These are phyloP conservation scores for Aspergillus costaricaensis DNA, from an alignment of 2,329 filamentous ascomycete species.

Conservation along the genomic window DNA sequence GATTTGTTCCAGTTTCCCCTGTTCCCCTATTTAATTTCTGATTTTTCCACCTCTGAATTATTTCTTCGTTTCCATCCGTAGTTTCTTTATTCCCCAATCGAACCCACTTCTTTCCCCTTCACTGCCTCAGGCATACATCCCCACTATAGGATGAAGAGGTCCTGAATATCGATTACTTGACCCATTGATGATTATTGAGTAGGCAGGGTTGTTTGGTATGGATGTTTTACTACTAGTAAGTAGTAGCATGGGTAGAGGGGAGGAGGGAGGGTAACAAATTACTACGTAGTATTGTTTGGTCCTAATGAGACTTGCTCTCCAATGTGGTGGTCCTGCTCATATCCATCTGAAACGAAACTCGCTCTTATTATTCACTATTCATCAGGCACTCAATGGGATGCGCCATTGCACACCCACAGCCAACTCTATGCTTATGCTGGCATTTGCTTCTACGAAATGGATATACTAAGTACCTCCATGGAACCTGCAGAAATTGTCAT, in stretches of 20 bases:
- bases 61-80: not conserved
- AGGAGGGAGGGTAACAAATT: too few relatives aligned
- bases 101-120: not conserved
- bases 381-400: not conserved
- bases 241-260: too few relatives aligned
- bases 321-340: not conserved
- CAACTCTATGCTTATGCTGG: not conserved
- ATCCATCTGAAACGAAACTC: not conserved
- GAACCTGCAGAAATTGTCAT: not conserved
- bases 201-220: not conserved
- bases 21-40: too few relatives aligned
- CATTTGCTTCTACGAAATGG: not conserved
- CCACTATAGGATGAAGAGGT: too few relatives aligned
- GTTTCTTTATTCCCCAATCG: slow-evolving; percentile 4
- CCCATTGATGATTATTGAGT: not conserved
- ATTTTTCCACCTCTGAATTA: not conserved
- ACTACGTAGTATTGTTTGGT: not conserved
- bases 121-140: not conserved
- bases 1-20: not conserved
- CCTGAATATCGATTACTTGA: too few relatives aligned
- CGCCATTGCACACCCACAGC: not conserved
- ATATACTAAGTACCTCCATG: not conserved
- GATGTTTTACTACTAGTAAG: not conserved
- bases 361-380: not conserved
- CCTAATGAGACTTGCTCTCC: not conserved